Evolutionary conservation across 176 grass and related monocot genomes (phyloP).

Genomic region (Typha latifolia): DNA sequence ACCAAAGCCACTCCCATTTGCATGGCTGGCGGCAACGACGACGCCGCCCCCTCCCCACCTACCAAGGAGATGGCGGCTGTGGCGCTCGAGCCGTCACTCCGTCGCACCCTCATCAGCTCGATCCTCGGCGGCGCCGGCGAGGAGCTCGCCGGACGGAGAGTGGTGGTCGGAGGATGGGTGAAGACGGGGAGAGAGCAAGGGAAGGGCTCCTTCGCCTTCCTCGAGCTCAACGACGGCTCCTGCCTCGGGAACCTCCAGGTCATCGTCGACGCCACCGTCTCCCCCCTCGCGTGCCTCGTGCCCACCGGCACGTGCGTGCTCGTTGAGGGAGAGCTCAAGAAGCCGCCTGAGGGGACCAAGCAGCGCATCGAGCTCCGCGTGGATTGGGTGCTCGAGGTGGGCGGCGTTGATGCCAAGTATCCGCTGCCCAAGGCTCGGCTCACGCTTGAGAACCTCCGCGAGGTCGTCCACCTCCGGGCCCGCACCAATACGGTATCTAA

Average conservation of each 20-base stretch:
- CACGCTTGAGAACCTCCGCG: conserved; percentile 71
- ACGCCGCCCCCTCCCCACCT: not conserved
- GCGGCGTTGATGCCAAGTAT: conserved; percentile 62
- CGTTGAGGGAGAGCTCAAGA: conserved; percentile 71
- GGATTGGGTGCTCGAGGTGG: conserved; percentile 55
- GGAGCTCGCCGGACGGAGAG: conserved; percentile 27
- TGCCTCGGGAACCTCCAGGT: conserved; percentile 75
- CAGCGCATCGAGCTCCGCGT: conserved; percentile 70
- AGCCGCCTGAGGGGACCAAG: conserved; percentile 59
- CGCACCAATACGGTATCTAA: conserved; percentile 60
- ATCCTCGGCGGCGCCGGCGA: conserved; percentile 24
- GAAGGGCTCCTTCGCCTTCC: conserved; percentile 56
- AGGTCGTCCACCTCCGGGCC: conserved; percentile 59
- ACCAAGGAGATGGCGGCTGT: conserved; percentile 9
- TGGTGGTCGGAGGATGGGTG: conserved; percentile 78
- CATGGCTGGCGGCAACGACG: too few species aligned
- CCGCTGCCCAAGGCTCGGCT: conserved; percentile 80
- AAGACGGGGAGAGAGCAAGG: conserved; percentile 70
- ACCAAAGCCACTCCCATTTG: conserved; percentile 14
- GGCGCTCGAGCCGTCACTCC: conserved; percentile 30
- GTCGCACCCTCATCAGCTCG: conserved; percentile 26
- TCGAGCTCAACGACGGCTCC: conserved; percentile 88
- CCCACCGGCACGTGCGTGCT: conserved; percentile 76
- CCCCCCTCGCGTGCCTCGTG: conserved; percentile 50
- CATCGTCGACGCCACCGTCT: conserved; percentile 39